Evolutionary conservation across 2,329 filamentous ascomycete genomes (phyloP), one percentile per base, ranked within the genome.

Genomic region (Paraphoma chrysanthemicola): DNA sequence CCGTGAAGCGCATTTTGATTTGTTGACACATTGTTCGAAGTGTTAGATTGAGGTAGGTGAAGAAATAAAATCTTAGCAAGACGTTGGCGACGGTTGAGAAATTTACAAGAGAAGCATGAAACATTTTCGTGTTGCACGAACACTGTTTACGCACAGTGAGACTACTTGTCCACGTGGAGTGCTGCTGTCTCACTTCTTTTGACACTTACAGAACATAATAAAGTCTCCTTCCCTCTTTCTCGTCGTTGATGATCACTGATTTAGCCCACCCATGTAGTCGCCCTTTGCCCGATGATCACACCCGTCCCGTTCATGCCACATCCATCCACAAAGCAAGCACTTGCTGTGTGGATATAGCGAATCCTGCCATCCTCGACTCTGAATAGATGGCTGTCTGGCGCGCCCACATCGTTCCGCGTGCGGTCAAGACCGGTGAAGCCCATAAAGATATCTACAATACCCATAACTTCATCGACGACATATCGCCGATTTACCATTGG

Each of bases 341-440:
- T 64, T 16, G 60, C 64, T 11, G 67, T 71, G 44, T 71, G 69
- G 38, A 60, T 46, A 30, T 66, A 70, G 46, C 62, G 63, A 42
- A 70, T 66, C 50, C 56, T 65, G 1, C 62, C 62, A 3, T 52
- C 52, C 36, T 71, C 69, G 0, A 69, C 54, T 30, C 67, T 62
- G 41, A 70, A 68, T 48, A 68, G 38, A 54, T 72, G 66, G 45
- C 63, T 67, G 63, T 70, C 67, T 28, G 69, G 67, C 53, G 63
- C 57, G 9, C 60, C 62, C 12, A 48, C 57, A 1, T 63, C 38
- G 10, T 61, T 63, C 38, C 67, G 50, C n/a, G 64, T 69, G 9
- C 67, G 51, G 54, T 70, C 66, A 11, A 71, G 44, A 2, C 66
- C 68, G 1, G 60, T 65, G 42, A 70, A 70, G 1, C 66, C 67